Base-by-base conservation (phyloP, 2,329 filamentous ascomycete species). In the Sporothrix luriei region DNA sequence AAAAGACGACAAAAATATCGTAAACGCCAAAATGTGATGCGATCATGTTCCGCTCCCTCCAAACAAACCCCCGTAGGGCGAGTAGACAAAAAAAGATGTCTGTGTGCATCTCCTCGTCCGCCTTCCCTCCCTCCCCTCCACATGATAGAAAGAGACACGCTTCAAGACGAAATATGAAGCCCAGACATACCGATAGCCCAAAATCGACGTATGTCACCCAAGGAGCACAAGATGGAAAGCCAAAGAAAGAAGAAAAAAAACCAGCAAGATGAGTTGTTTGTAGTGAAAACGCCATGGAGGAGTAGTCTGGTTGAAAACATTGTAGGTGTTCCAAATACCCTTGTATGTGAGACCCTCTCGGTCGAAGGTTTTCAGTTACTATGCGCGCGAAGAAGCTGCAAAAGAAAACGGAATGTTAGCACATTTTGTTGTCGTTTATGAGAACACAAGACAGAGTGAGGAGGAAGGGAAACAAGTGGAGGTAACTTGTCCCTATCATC, bases 321-420 rank as follows among this genome's bases (percentile, higher is more conserved):
- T 6, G 40, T 14, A 61, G 24, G 55, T 9, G n/a, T n/a, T n/a
- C n/a, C n/a, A n/a, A n/a, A 64, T 6, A 46, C 43, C n/a, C 6
- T 33, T 33, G 33, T 6, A 33, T 33, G 33, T 33, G 5, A 33
- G 5, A 1, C 1, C 33, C 33, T 33, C 43, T 51, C 29, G 46
- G 33, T 67, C n/a, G n/a, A 38, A 29, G 26, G 5, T 26, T 19
- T 19, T 26, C 46, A 73, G 67, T 57, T 70, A 54, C 71, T 73
- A 46, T 72, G 70, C 9, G 69, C 67, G 66, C 72, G 70, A 57
- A 72, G 68, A 69, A 72, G 68, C 72, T 73, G 66, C 29, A 48
- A 40, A 43, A 33, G 26, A 43, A 57, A 13, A 49, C 0, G 5
- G 0, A 51, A 51, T 65, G 64, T 66, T 55, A 66, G 64, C 21